Base-by-base conservation (phyloP, 31 red algal species). In the Porphyra umbilicalis region DNA sequence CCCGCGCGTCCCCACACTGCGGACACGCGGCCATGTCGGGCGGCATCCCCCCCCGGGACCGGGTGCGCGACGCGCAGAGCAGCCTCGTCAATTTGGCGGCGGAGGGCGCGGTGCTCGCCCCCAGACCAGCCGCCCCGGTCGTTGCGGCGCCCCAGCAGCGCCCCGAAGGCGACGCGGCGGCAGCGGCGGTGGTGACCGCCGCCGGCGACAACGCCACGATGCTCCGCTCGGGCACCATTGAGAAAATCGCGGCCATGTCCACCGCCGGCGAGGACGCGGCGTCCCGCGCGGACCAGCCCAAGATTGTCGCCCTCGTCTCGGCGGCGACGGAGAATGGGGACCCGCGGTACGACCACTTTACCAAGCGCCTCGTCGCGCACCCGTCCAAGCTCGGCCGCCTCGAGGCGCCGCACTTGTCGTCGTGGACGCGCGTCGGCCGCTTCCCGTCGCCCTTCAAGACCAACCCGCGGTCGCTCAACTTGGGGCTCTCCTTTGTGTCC, bases 381-480 rank as follows among this genome's bases (percentile, higher is more conserved):
- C 81, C 84, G 30, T 30, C 25, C 57, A 39, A 82, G 34, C 38
- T 36, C 77, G 57, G 81, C 81, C 74, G 36, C 76, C 79, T 83
- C 40, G 38, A 71, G 31, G 85, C 88, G 76, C 84, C 76, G 8
- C 83, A 87, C 40, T 68, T 92, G 79, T 87, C 84, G 34, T 86
- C 87, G 9, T 95, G 92, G 92, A 80, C 84, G 33, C 34, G 71
- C 75, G 77, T 75, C 20, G 94, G 94, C 71, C 76, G 79, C 35
- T 97, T 91, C 79, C 94, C 94, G 34, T 93, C 94, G 35, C 94
- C 94, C n/a, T 83, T 97, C 35, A 80, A 79, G 67, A 93, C 90
- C 67, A 93, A 93, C 82, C 82, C 88, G 39, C 36, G 80, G 35
- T 80, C 86, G 68, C 80, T 76, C 39, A 93, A 93, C 75, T 85